A percentile compares a stretch with the other conserved stretches of the same genome.
These are phyloP conservation scores for Annona cherimola DNA, from an alignment of 164 flowering plant species.

Conservation along the genomic window DNA sequence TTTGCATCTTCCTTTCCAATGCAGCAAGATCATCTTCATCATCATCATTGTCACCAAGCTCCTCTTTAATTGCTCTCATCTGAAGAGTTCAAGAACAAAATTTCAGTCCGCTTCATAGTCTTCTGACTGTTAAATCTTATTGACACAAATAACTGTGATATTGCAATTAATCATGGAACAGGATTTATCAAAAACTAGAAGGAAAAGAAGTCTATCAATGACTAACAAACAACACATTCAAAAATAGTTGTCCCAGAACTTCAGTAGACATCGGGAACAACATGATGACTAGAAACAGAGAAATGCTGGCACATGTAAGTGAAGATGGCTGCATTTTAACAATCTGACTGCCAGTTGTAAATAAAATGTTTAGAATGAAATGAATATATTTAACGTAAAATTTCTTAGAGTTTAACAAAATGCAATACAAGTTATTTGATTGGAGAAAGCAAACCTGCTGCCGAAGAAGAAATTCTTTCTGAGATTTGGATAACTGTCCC, in stretches of 20 bases:
- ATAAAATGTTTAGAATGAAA: background rate
- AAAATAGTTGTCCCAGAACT: background rate
- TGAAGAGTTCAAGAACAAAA: constrained; percentile 16
- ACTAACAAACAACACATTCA: too few relatives aligned
- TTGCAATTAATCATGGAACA: too few relatives aligned
- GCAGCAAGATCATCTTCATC: constrained; percentile 96
- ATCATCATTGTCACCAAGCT: constrained; percentile 99
- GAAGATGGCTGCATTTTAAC: background rate
- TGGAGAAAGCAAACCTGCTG: constrained; percentile 75
- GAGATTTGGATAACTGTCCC: constrained; percentile 97
- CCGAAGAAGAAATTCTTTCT: constrained; percentile 94
- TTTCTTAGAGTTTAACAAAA: background rate
- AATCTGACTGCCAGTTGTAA: background rate
- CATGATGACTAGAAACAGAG: background rate
- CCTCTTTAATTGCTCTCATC: constrained; percentile 99
- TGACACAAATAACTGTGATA: too few relatives aligned
- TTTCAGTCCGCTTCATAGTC: background rate
- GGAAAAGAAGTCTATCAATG: too few relatives aligned
- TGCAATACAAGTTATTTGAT: background rate
- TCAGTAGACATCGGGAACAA: background rate
- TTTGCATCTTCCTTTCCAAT: constrained; percentile 90
- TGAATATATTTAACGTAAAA: background rate
- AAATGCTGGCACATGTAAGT: background rate
- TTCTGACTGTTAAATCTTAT: background rate
- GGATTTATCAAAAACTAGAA: too few relatives aligned